Evolutionary conservation across 2,329 filamentous ascomycete species (phyloP).

Genomic region (Endothia cerciana): DNA sequence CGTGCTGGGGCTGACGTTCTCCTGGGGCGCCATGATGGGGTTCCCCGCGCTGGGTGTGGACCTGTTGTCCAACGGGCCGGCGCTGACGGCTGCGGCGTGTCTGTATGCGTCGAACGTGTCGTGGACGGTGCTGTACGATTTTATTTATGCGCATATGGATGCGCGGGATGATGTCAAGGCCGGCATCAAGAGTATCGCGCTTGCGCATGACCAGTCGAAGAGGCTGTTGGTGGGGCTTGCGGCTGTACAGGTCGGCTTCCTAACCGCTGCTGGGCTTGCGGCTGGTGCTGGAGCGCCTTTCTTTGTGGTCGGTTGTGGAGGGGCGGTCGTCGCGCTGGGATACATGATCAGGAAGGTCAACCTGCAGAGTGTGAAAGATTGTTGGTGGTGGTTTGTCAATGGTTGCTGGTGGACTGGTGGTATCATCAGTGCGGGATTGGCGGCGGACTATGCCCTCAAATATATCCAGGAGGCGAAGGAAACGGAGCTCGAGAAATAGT

Average conservation of each 20-base stretch:
- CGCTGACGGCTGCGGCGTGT: constrained; percentile 67
- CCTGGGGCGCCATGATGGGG: constrained; percentile 87
- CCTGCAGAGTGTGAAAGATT: constrained; percentile 67
- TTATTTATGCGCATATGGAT: constrained; percentile 94
- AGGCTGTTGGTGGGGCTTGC: constrained; percentile 73
- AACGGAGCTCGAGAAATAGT: not conserved
- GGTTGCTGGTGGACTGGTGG: constrained; percentile 72
- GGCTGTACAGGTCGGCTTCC: constrained; percentile 67
- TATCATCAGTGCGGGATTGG: constrained; percentile 61
- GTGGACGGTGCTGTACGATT: constrained; percentile 89
- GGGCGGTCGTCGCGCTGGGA: constrained; percentile 62
- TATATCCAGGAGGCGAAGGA: constrained; percentile 42
- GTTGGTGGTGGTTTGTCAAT: constrained; percentile 79
- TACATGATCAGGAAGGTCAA: constrained; percentile 71
- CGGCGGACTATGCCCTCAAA: constrained; percentile 60
- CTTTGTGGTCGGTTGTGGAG: constrained; percentile 69
- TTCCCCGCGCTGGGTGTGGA: constrained; percentile 83
- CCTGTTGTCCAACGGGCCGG: constrained; percentile 65
- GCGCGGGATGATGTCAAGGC: constrained; percentile 83
- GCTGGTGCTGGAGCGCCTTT: constrained; percentile 71
- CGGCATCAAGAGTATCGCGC: constrained; percentile 85
- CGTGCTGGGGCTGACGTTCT: constrained; percentile 82
- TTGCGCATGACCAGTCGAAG: constrained; percentile 82
- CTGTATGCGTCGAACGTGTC: constrained; percentile 80
- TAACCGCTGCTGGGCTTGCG: constrained; percentile 70